Evolutionary conservation across 371 early-diverging fungal species (phyloP), one percentile per base, ranked within the genome.

Genomic region (Scutellospora calospora): DNA sequence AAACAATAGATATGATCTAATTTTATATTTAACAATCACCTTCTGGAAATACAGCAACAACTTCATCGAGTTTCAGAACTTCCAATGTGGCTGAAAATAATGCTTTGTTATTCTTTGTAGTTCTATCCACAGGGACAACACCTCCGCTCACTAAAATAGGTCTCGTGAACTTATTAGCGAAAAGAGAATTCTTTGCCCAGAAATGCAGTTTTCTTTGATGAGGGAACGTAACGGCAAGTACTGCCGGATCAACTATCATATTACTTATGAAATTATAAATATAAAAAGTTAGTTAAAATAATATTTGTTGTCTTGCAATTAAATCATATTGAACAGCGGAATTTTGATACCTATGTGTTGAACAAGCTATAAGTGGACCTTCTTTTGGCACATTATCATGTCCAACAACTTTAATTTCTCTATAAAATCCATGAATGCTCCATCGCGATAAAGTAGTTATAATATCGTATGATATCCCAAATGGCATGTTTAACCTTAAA

Each of bases 121-220:
- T 87, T 71, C 91, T 85, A 71, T 91, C 91, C 5, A 91, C 91
- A 3, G 91, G 90, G 0, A 91, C 87, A 2, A 87, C 91, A 27
- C 91, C 91, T 80, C 85, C 82, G 62, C 86, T 85, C 12, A 77
- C 76, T 35, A 91, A 74, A 54, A 91, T 87, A 2, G 80, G 4
- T 22, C 81, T 82, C 8, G 86, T 86, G 60, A 83, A 76, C 3
- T 87, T 86, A 55, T 88, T 84, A 25, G 82, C 83, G 57, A 90
- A 91, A 84, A 91, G 84, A 54, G 84, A 85, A 62, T 90, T 85
- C 68, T 89, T 90, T 73, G 90, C 91, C 91, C 91, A 91, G 55
- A 89, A 89, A 66, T 91, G 91, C 59, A 88, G 78, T 59, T 87
- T 85, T 27, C 89, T 85, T 20, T 86, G 76, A 49, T 85, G 84